These are phyloP conservation scores for Stemphylium lycopersici DNA, from an alignment of 2,329 filamentous ascomycete genomes.

Conservation along the genomic window DNA sequence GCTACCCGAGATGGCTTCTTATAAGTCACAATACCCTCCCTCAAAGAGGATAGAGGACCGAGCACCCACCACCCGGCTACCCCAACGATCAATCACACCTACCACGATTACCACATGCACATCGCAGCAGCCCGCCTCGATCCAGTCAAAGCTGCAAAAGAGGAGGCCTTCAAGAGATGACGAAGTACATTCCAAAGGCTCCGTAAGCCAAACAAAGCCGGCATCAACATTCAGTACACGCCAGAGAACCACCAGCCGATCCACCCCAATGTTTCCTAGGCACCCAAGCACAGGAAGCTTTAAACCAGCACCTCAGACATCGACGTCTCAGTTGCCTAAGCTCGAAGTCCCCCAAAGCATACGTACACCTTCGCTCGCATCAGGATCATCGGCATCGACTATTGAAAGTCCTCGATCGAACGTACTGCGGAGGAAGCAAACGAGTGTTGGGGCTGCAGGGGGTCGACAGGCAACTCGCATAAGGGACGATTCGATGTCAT, in stretches of 20 bases:
- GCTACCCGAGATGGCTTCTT: constrained; percentile 49
- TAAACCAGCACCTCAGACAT: constrained; percentile 30
- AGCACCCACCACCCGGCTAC: constrained; percentile 43
- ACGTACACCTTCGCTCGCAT: constrained; percentile 56
- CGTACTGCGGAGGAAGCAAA: constrained; percentile 53
- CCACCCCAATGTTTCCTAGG: constrained; percentile 28
- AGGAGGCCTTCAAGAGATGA: constrained; percentile 44
- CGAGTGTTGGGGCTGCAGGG: constrained; percentile 46
- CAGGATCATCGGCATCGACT: constrained; percentile 55
- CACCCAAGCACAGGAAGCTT: constrained; percentile 24
- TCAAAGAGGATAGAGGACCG: constrained; percentile 43
- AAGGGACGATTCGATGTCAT: constrained; percentile 43
- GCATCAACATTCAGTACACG: constrained; percentile 26
- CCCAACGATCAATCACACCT: constrained; percentile 46
- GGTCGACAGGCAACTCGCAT: constrained; percentile 39
- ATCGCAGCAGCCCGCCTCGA: constrained; percentile 34
- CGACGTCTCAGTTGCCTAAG: constrained; percentile 44
- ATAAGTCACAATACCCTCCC: constrained; percentile 48
- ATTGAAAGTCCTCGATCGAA: constrained; percentile 54
- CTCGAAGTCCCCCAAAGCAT: constrained; percentile 43
- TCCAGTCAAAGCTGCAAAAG: constrained; percentile 46
- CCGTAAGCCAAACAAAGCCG: constrained; percentile 28
- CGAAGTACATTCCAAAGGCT: constrained; percentile 22
- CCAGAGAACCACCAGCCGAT: constrained; percentile 30
- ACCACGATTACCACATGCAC: constrained; percentile 38